phyloP scores from a whole-genome alignment of 352 stramenopile species.

The Phytophthora sp. region DNA sequence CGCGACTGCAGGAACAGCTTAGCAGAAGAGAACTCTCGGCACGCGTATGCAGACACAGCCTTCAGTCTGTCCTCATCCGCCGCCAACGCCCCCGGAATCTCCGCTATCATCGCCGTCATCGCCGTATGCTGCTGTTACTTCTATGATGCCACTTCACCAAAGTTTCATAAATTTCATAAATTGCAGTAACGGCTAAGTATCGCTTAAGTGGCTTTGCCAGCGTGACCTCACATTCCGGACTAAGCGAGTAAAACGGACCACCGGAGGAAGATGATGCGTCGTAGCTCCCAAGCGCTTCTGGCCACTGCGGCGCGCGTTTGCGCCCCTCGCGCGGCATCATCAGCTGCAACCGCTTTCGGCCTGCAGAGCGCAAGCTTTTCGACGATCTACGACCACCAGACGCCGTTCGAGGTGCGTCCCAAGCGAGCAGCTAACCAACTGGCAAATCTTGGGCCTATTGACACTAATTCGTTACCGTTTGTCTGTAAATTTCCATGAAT shows the following conservation, averaged over 20 bases:
- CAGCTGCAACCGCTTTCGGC: constrained; percentile 16
- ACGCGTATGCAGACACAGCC: background rate
- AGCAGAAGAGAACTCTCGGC: constrained; percentile 33
- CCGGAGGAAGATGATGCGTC: constrained; percentile 49
- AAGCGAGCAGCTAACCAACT: constrained; percentile 4
- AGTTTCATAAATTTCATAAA: background rate
- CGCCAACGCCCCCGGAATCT: constrained; percentile 16
- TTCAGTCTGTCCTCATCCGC: background rate
- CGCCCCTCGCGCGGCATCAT: constrained; percentile 22
- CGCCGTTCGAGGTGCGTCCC: constrained; percentile 60
- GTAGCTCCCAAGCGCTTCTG: constrained; percentile 45
- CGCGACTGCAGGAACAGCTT: constrained; percentile 60
- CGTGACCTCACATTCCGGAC: constrained; percentile 28
- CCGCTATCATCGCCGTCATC: constrained; percentile 23
- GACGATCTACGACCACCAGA: constrained; percentile 77
- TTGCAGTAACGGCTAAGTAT: background rate
- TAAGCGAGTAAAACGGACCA: constrained; percentile 4
- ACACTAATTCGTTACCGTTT: constrained; percentile 16
- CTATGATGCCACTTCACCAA: too few relatives aligned
- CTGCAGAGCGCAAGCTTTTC: constrained; percentile 55
- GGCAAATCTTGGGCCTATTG: background rate
- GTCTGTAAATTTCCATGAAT: background rate
- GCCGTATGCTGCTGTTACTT: background rate
- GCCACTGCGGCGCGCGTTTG: constrained; percentile 35
- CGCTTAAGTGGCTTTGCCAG: background rate